Evolutionary conservation across 2,329 filamentous ascomycete genomes (phyloP), one percentile per base, ranked within the genome.

Genomic region (Periconia macrospinosa): DNA sequence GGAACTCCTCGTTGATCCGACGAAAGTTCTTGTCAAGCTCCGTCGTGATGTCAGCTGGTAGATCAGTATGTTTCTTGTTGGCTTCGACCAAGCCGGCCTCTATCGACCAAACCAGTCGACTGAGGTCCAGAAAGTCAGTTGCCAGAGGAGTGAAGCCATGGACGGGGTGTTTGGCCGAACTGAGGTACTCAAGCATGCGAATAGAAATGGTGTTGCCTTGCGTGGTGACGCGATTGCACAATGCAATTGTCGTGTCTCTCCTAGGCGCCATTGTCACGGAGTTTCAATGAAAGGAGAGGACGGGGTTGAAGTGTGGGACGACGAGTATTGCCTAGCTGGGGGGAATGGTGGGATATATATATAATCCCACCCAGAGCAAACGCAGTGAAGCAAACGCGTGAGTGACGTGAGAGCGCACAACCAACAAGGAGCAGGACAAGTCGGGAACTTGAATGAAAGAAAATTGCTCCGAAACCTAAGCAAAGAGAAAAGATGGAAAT

Each of bases 71-170:
- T 18, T 77, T 78, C 41, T 78, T 77, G 30, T 77, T 71, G 43
- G 78, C 80, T 49, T 71, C 69, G 30, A 46, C 62, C 27, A 90
- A 78, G 6, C 87, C 87, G 19, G 84, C 81, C 70, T 89, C 86
- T 56, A 89, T 85, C n/a, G 84, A 82, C 78, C 86, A 88, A 41
- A 90, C 76, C 41, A 86, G 82, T 50, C 85, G 81, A 67, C 83
- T 87, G 6, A 85, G 83, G 52, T 89, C 86, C 53, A 90, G 79
- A 64, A 89, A 88, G 58, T 87, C 85, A 56, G 82, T 80, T 10
- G 86, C 85, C 18, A 90, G 78, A 23, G 78, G 74, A 54, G 83
- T 80, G 68, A 77, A 56, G 66, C 76, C 55, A 58, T 69, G 62
- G 65, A 75, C 57, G 63, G 61, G 60, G 68, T 66, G 57, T 68